Evolutionary conservation across 306 rosid species (phyloP).

Genomic region (Mimosa pudica): DNA sequence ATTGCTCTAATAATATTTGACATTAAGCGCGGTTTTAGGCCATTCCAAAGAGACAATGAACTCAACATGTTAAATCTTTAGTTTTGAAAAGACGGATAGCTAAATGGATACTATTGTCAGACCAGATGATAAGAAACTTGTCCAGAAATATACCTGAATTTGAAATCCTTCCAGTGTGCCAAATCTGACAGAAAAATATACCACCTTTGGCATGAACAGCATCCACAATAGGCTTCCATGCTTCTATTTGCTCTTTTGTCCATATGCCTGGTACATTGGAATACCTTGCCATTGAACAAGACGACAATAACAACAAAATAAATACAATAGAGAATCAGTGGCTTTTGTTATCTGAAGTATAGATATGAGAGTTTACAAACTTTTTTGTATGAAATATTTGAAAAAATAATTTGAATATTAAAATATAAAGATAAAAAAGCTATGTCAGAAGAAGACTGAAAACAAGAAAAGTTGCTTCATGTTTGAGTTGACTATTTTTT

Average conservation of each 20-base stretch:
- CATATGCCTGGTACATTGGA: conserved; percentile 45
- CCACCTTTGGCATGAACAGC: too few species aligned
- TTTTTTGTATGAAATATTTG: too few species aligned
- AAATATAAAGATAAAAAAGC: too few species aligned
- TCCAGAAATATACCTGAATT: conserved; percentile 33
- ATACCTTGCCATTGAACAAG: conserved; percentile 18
- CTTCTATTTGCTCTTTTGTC: conserved; percentile 35
- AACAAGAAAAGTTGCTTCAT: too few species aligned
- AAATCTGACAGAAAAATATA: too few species aligned
- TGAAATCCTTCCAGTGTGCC: conserved; percentile 41
- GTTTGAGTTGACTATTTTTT: too few species aligned
- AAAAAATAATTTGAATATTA: too few species aligned
- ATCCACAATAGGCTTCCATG: too few species aligned
- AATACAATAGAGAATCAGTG: not conserved
- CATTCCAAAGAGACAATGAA: not conserved
- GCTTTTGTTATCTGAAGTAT: too few species aligned
- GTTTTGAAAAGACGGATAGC: not conserved
- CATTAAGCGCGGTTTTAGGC: not conserved
- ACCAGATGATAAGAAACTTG: not conserved
- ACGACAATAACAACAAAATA: not conserved
- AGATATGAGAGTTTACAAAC: too few species aligned
- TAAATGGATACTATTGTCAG: not conserved
- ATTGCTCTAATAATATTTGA: too few species aligned
- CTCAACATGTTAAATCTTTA: not conserved
- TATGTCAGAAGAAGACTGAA: too few species aligned